Base-by-base conservation (phyloP, 1,284 basidiomycete species). In the Ganoderma leucocontextum region DNA sequence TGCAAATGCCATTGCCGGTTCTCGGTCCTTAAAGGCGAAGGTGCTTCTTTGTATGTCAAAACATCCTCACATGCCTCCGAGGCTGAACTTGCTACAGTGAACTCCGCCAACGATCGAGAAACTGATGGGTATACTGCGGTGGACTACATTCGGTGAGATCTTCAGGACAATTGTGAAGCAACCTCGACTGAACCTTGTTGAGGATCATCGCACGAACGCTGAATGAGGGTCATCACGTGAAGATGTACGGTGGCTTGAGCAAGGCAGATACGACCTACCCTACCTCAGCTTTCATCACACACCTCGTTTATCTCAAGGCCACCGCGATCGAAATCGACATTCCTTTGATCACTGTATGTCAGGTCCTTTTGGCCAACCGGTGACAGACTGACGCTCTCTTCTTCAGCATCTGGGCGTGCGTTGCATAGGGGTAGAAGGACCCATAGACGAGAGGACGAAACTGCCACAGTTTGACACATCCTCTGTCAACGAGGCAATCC, bases 71-170 rank as follows among this genome's bases (percentile, higher is more conserved):
- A 25, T 29, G 39, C 17, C 15, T 39, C 10, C 35, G 19, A 19
- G 33, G 47, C 44, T 49, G 52, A 67, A 63, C 41, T 65, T 74
- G 47, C 39, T 59, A 7, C 70, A 96, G 95, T 99, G 66, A 99
- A 99, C 78, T 86, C 90, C 17, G 87, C 85, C 69, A 96, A 96
- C 73, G 97, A 99, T 78, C 87, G 97, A 67, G 97, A 99, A 79
- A 98, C 97, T 0, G 85, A 89, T 10, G 93, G 89, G 1, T 97
- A 97, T 79, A 87, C 86, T 1, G 96, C 95, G 0, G 82, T 88
- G 15, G 95, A 98, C 79, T 98, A 97, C 77, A 87, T 98, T 71
- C 82, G 82, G 92, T 95, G 67, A 60, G 72, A 68, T 71, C 49
- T 63, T 55, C 63, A 67, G 39, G 63, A 39, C 29, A 38, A 39